Evolutionary conservation across 352 stramenopile genomes (phyloP).

Genomic region (Globisporangium polare): DNA sequence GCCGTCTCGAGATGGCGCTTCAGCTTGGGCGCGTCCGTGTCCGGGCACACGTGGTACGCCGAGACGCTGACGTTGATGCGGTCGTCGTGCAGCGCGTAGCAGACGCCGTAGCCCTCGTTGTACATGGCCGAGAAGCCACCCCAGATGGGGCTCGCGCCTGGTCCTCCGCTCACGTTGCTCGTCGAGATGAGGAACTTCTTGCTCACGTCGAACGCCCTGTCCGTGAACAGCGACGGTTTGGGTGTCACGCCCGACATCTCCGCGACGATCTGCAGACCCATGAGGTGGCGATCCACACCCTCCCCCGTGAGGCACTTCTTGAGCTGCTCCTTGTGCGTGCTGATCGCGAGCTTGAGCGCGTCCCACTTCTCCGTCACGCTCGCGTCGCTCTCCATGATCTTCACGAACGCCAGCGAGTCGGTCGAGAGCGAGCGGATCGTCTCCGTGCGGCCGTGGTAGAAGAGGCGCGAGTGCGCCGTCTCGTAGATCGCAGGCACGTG

Average conservation of each 20-base stretch:
- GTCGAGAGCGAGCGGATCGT: conserved; percentile 87
- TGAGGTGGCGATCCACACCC: conserved; percentile 95
- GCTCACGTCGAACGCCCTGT: conserved; percentile 90
- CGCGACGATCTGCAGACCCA: conserved; percentile 94
- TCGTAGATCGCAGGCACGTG: conserved; percentile 95
- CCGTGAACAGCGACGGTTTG: conserved; percentile 89
- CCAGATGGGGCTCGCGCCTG: conserved; percentile 94
- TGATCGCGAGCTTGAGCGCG: conserved; percentile 86
- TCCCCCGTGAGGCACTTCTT: conserved; percentile 78
- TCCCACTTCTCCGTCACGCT: conserved; percentile 75
- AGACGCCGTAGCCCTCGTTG: conserved; percentile 94
- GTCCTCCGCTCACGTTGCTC: conserved; percentile 92
- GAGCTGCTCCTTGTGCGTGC: conserved; percentile 90
- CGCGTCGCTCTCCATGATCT: conserved; percentile 82
- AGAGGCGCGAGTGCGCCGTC: conserved; percentile 95
- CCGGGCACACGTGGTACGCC: conserved; percentile 75
- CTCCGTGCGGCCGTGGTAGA: conserved; percentile 96
- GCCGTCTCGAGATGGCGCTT: conserved; percentile 92
- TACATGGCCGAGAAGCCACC: conserved; percentile 96
- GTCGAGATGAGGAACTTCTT: conserved; percentile 96
- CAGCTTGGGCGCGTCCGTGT: conserved; percentile 82
- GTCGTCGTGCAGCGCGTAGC: conserved; percentile 94
- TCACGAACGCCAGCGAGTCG: conserved; percentile 89
- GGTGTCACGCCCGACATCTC: conserved; percentile 88
- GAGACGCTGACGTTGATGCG: conserved; percentile 96